phyloP scores from a whole-genome alignment of 2,329 filamentous ascomycete genomes.

The Fusarium sublunatum region DNA sequence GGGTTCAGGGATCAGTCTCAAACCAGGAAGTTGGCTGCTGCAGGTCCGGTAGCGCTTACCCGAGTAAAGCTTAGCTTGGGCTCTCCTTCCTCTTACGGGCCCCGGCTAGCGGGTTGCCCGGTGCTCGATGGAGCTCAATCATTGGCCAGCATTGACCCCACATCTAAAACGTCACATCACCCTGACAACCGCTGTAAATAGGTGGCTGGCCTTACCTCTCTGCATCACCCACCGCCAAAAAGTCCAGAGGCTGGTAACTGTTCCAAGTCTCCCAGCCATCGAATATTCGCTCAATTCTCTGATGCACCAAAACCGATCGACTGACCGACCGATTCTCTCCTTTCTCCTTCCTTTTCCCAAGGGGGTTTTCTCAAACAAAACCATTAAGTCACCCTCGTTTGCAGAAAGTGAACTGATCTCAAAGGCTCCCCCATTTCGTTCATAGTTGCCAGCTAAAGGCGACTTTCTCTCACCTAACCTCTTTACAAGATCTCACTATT shows the following conservation, averaged over 20 bases:
- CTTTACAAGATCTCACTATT: conserved; percentile 40
- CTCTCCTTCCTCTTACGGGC: conserved; percentile 23
- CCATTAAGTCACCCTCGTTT: conserved; percentile 40
- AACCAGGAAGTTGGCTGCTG: conserved; percentile 29
- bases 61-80: conserved; percentile 6
- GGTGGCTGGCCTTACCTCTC: conserved; percentile 41
- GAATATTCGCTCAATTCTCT: conserved; percentile 38
- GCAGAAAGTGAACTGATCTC: conserved; percentile 42
- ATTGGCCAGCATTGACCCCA: conserved; percentile 20
- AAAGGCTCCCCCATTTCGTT: conserved; percentile 18
- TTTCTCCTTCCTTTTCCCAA: conserved; percentile 26
- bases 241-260: conserved; percentile 42
- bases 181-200: conserved; percentile 45
- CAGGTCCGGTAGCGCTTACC: conserved; percentile 34
- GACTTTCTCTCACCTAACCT: conserved; percentile 18
- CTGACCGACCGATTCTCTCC: conserved; percentile 37
- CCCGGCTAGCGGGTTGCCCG: conserved; percentile 41
- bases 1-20: conserved; percentile 35
- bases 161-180: conserved; percentile 41
- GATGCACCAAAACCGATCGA: conserved; percentile 34
- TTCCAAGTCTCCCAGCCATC: conserved; percentile 43
- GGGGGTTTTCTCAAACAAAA: conserved; percentile 34
- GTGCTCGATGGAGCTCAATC: conserved; percentile 23
- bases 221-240: conserved; percentile 34
- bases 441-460: conserved; percentile 14